Evolutionary conservation across 73 alveolate genomes (phyloP), one percentile per base, ranked within the genome.

Genomic region (Tetrahymena elliotti): DNA sequence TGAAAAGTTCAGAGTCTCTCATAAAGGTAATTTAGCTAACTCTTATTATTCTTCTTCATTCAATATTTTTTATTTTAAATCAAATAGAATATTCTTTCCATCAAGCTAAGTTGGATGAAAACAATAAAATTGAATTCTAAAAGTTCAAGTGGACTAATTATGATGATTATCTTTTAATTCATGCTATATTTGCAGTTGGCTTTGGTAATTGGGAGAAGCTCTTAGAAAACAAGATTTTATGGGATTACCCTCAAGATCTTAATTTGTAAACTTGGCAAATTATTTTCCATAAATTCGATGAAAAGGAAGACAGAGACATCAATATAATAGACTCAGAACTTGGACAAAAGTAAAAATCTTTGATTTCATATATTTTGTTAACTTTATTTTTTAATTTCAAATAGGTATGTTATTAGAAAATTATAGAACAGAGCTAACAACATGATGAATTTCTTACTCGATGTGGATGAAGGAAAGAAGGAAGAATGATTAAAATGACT

Each of bases 201-300:
- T 68, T 68, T 68, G 88, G 88, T 68, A 68, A 68, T n/a, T 68
- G 88, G 88, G 88, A 68, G n/a, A 68, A 68, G 20, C 22, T 68
- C 6, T 31, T 68, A 27, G 88, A 68, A 68, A 68, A 68, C 36
- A 68, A 68, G 36, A 68, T 68, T 68, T 31, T 68, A 27, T 68
- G 88, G 88, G 88, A 68, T 68, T 68, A 68, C 88, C 88, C 88
- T 68, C 88, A 68, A 68, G 88, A 68, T 31, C 88, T 68, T 68
- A 68, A 68, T 31, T 68, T 68, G n/a, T 27, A 31, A 27, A 68
- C n/a, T 22, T 68, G 88, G 88, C n/a, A 68, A 31, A 68, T 68
- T 68, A 68, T 68, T 31, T 68, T 68, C 88, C 88, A 68, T 68
- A 68, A 68, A 11, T 68, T 68, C 33, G 88, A 68, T 31, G 88